Evolutionary conservation across 192 early-diverging fungal species (phyloP).

Genomic region (Umbelopsis sp.): DNA sequence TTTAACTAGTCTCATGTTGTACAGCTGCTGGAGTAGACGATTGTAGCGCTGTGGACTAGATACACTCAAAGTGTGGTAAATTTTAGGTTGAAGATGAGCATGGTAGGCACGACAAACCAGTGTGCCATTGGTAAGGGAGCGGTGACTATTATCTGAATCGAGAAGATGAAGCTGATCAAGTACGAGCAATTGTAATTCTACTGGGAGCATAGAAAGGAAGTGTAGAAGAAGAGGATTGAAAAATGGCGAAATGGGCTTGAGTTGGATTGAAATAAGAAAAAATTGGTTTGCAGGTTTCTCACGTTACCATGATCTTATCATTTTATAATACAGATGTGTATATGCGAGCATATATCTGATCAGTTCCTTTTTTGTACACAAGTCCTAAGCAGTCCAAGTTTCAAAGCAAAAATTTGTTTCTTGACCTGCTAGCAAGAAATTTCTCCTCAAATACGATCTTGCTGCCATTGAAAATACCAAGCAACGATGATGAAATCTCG

Average conservation of each 20-base stretch:
- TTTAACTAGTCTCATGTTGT: constrained; percentile 12
- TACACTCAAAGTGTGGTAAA: not conserved
- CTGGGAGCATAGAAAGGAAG: constrained; percentile 1
- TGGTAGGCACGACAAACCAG: constrained; percentile 6
- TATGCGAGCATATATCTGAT: constrained; percentile 16
- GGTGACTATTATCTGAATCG: not conserved
- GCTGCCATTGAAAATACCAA: not conserved
- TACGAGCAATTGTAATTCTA: constrained; percentile 11
- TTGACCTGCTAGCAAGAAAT: not conserved
- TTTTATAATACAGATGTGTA: constrained; percentile 20
- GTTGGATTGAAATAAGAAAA: not conserved
- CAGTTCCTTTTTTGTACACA: constrained; percentile 6
- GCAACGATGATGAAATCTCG: too few species aligned
- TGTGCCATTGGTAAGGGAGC: not conserved
- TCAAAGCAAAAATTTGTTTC: not conserved
- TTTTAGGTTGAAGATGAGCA: not conserved
- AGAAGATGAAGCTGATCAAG: constrained; percentile 12
- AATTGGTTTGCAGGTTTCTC: constrained; percentile 7
- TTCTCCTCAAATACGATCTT: too few species aligned
- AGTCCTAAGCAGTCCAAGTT: not conserved
- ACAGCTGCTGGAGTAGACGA: constrained; percentile 3
- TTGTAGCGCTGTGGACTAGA: constrained; percentile 12
- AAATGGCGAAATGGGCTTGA: not conserved
- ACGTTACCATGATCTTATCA: constrained; percentile 14
- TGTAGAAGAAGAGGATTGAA: not conserved